Percentiles rank a stretch among this genome's conserved stretches.
These are phyloP conservation scores for Meripilus lineatus DNA, from an alignment of 1,284 basidiomycete species.

Conservation along the genomic window DNA sequence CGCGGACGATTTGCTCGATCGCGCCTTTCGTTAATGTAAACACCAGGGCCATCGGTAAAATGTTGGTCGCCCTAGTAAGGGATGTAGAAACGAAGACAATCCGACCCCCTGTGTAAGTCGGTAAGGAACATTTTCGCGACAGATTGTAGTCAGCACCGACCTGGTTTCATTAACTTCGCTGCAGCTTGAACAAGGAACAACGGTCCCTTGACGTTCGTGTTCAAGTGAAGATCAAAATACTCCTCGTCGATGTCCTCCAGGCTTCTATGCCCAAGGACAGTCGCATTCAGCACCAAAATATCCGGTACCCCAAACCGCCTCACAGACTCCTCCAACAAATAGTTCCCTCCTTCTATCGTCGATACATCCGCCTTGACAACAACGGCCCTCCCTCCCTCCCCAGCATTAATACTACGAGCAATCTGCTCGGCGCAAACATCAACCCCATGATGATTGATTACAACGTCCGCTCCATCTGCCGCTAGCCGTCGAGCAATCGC, in stretches of 20 bases:
- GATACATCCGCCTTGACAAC: conserved; percentile 49
- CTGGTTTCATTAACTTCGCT: conserved; percentile 35
- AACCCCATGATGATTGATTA: conserved; percentile 46
- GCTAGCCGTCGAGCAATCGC: conserved; percentile 49
- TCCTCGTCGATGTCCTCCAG: conserved; percentile 44
- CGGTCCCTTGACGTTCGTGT: conserved; percentile 53
- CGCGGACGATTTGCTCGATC: conserved; percentile 47
- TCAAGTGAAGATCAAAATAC: conserved; percentile 43
- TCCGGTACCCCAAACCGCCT: conserved; percentile 47
- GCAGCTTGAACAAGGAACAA: conserved; percentile 50
- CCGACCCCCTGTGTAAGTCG: conserved; percentile 35
- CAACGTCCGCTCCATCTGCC: conserved; percentile 50
- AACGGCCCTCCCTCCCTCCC: conserved; percentile 42
- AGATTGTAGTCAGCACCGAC: conserved; percentile 26
- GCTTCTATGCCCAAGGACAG: conserved; percentile 43
- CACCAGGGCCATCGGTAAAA: conserved; percentile 43
- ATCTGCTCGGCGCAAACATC: conserved; percentile 37
- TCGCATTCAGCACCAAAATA: conserved; percentile 53
- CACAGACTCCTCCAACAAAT: conserved; percentile 41
- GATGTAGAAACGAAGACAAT: conserved; percentile 54
- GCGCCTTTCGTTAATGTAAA: conserved; percentile 53
- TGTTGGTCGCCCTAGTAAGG: conserved; percentile 37
- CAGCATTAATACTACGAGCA: conserved; percentile 37
- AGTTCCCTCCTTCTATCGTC: conserved; percentile 37
- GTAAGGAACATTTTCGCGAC: background rate